Evolutionary conservation across 2,329 filamentous ascomycete genomes (phyloP), one percentile per base, ranked within the genome.

Genomic region (Trichophyton benhamiae): DNA sequence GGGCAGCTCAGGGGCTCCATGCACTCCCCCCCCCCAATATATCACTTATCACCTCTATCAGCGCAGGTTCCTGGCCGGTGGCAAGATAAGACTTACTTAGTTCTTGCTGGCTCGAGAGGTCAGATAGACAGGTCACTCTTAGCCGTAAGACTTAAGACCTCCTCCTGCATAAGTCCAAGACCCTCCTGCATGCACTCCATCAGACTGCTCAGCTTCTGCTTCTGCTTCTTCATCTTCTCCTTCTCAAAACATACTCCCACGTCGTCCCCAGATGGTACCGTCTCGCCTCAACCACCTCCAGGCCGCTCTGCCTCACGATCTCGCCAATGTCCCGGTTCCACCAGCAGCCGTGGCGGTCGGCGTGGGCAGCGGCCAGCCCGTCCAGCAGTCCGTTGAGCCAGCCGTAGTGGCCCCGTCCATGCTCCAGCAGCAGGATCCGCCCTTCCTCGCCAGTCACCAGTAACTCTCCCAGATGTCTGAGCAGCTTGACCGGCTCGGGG

Each of bases 341-440:
- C 78, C 78, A 80, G 67, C 78, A 80, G 15, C 78, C 78, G 69
- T 79, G 77, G n/a, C 73, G 70, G 64, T 78, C 71, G 38, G 78
- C 78, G 69, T 80, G 78, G 44, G 73, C 70, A 3, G 76, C 70
- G 1, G 78, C 78, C 61, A 76, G 67, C 58, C 75, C 76, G 65
- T 80, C 78, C 61, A 80, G 67, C 11, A 79, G 70, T 3, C 68
- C 67, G 68, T 80, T 80, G 64, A 80, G 42, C 75, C 77, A 79
- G 25, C 66, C 69, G 63, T 78, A 78, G 62, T 76, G 63, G 27
- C 77, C 77, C 36, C 77, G 71, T 15, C 78, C 78, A 69, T 80
- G 78, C 65, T 80, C 78, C 6, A 80, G 67, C 48, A 80, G 70
- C 60, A 80, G 65, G 41, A 80, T 78, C 46, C 68, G 70, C 2